Evolutionary conservation across 1,284 basidiomycete species (phyloP), one percentile per base, ranked within the genome.

Genomic region (Ganoderma leucocontextum): DNA sequence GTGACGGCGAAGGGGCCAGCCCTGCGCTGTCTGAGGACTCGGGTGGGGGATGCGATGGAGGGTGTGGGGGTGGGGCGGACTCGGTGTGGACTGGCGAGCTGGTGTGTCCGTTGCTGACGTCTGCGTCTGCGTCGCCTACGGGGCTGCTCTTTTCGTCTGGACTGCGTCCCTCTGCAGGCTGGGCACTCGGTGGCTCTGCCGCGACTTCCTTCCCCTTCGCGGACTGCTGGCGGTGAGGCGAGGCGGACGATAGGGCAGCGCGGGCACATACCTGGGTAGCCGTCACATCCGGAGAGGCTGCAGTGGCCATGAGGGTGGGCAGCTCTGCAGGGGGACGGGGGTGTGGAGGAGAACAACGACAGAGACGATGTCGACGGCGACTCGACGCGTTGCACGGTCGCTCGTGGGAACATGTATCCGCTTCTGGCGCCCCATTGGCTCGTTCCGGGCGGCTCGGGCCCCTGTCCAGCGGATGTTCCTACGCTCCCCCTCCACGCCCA

Each of bases 151-250:
- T 73, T 69, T 72, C 73, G 68, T 39, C 66, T 55, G 63, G 64
- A 61, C 71, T 75, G 72, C 67, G 75, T 64, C 71, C 74, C 72
- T 75, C 75, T 75, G 74, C 74, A 75, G 75, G 74, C 72, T 78
- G 76, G 67, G 71, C 72, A 70, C 63, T 72, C 62, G 71, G 69
- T 72, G 75, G 73, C 74, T 73, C 72, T 69, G 71, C 73, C 70
- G 75, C 72, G 67, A 73, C 73, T 72, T 77, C 74, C 73, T 76
- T 74, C 67, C 72, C 78, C 74, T 75, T 76, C 68, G 72, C 72
- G 70, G 72, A 72, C 76, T 77, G 69, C 52, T 65, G 64, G 66
- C 42, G 47, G 66, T 69, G 57, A 66, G 72, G 42, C 33, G 60
- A 58, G 39, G 63, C 36, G 1, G 63, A 12, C 22, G 44, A 41